Evolutionary conservation across 306 rosid species (phyloP), one percentile per base, ranked within the genome.

Genomic region (Lathyrus tuberosus): DNA sequence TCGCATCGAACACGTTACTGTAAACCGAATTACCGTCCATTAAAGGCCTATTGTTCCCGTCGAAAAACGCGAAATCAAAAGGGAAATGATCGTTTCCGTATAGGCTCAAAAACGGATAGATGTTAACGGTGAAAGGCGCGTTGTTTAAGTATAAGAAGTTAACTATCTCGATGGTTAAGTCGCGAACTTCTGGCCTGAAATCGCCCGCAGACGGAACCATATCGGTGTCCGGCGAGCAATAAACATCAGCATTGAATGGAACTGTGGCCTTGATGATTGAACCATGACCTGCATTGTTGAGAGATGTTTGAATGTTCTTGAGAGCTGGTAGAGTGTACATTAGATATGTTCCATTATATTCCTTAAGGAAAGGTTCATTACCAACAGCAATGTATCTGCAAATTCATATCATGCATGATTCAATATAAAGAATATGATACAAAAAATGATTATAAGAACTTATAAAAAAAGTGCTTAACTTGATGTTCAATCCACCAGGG

Each of bases 231-330:
- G 97, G 97, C 37, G 98, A 91, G 79, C 67, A 78, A 77, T 94
- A 94, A 56, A 86, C 74, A 81, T 94, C 98, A 6, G 98, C 95
- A 74, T 94, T 94, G 87, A 94, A 87, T n/a, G 98, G 97, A 51
- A 94, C 91, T 4, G 97, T 94, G 66, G 78, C 88, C 80, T 94
- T 94, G 61, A 94, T 86, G 69, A 78, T 78, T 62, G 84, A 72
- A 5, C 91, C 95, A 31, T 83, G 41, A 4, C 89, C 92, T 37
- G 89, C 88, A 30, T 81, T 62, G 43, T 87, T 72, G n/a, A 94
- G 87, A 4, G 96, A 88, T 76, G 81, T 48, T 53, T 91, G 98
- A 71, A 91, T 82, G 28, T 94, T 85, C 89, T 69, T 88, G 12
- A 94, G 84, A 61, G 98, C 97, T 12, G 96, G 98, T 20, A 91